Evolutionary conservation across 2,329 filamentous ascomycete genomes (phyloP), one percentile per base, ranked within the genome.

Genomic region (Thelonectria rubi): DNA sequence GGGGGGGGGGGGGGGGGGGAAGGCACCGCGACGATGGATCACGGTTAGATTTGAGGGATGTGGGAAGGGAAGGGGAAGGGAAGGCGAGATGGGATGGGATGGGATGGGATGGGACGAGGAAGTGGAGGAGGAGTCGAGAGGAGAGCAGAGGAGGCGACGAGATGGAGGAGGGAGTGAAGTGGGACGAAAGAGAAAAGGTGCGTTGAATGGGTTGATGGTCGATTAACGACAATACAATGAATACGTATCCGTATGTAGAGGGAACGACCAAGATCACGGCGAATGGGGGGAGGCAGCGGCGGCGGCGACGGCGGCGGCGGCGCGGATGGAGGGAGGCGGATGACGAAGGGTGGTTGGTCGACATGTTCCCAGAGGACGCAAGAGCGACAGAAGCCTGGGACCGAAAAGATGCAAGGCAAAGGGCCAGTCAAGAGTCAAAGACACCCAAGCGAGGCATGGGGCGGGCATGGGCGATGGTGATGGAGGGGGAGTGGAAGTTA

Each of bases 341-440:
- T 76, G 72, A 74, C 73, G 74, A 69, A 64, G 66, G 62, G 69
- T 73, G 74, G 74, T 75, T 75, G 74, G 74, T 66, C 69, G 66
- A 64, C 61, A 74, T 73, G 72, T 11, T 24, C 11, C 10, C 11
- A 8, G 5, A 8, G 5, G 3, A 8, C 3, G 68, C 73, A 70
- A 73, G 72, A 66, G 62, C 47, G 42, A 55, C 40, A 32, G 45
- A 34, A 55, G 50, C 42, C 48, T 55, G 51, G 24, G 40, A 20
- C 42, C 11, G 51, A 55, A 39, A 51, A 50, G 58, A 50, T 51
- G 46, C 39, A 51, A 47, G 52, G 30, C 42, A 24, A 55, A 46
- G 37, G 42, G 50, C 57, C 55, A 60, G 57, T 55, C 57, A 49
- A 52, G 50, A 17, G 49, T 50, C 45, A 50, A 51, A 51, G 51